phyloP scores from a whole-genome alignment of 2,329 filamentous ascomycete species.

The Xylaria sp. region DNA sequence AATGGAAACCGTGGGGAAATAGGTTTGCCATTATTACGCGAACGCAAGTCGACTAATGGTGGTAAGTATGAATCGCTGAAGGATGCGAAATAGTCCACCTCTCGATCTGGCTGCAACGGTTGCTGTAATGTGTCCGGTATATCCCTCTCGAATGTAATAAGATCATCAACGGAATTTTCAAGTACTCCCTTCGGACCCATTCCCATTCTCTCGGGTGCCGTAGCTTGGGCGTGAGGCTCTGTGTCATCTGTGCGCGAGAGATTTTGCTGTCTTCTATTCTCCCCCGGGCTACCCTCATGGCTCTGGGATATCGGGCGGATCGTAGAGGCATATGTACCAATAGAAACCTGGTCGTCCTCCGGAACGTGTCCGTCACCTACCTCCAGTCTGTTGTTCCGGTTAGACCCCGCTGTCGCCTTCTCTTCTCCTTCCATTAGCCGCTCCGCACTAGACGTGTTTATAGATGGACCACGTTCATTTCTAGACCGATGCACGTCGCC shows the following conservation, averaged over 20 bases:
- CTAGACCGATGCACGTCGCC: constrained; percentile 33
- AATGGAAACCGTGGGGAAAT: constrained; percentile 41
- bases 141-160: constrained; percentile 38
- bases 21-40: constrained; percentile 39
- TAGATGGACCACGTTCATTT: not conserved
- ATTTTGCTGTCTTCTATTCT: constrained; percentile 34
- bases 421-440: constrained; percentile 22
- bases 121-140: constrained; percentile 29
- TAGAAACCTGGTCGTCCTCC: constrained; percentile 43
- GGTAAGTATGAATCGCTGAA: constrained; percentile 48
- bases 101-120: constrained; percentile 39
- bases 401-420: constrained; percentile 2
- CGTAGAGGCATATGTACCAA: constrained; percentile 44
- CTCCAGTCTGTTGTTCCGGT: constrained; percentile 23
- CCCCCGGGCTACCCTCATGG: constrained; percentile 32
- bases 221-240: constrained; percentile 4
- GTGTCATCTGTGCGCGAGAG: not conserved
- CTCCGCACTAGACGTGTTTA: not conserved
- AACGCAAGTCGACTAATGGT: constrained; percentile 46
- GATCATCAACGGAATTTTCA: constrained; percentile 33
- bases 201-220: constrained; percentile 25
- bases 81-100: constrained; percentile 49
- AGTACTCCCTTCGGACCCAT: constrained; percentile 10
- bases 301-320: constrained; percentile 43
- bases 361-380: constrained; percentile 21